phyloP scores from a whole-genome alignment of 2,329 filamentous ascomycete species.

The Thielaviopsis ethacetica region DNA sequence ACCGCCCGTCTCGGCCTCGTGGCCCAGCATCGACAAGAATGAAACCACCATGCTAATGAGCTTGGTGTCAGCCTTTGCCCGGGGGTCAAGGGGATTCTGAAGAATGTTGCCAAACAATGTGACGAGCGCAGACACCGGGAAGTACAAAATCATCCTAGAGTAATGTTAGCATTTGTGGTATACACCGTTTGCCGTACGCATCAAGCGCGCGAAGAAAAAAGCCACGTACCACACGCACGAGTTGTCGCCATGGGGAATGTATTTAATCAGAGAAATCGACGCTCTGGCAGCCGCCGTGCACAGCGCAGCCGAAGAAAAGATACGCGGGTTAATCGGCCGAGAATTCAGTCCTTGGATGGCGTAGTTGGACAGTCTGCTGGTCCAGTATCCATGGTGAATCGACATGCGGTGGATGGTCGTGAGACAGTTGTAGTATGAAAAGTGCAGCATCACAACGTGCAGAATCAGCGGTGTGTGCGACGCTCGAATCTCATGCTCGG shows the following conservation, averaged over 20 bases:
- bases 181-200: background rate
- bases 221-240: slow-evolving; percentile 74
- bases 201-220: background rate
- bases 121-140: slow-evolving; percentile 85
- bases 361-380: slow-evolving; percentile 81
- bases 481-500: slow-evolving; percentile 88
- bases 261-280: slow-evolving; percentile 86
- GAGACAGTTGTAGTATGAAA: slow-evolving; percentile 93
- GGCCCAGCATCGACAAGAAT: slow-evolving; percentile 77
- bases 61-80: slow-evolving; percentile 74
- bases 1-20: slow-evolving; percentile 76
- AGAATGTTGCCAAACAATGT: slow-evolving; percentile 93
- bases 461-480: slow-evolving; percentile 86
- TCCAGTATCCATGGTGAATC: slow-evolving; percentile 96
- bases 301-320: slow-evolving; percentile 84
- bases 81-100: slow-evolving; percentile 81
- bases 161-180: background rate
- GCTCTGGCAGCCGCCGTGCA: slow-evolving; percentile 87
- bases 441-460: slow-evolving; percentile 86
- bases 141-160: slow-evolving; percentile 74
- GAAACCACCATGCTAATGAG: slow-evolving; percentile 87
- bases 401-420: slow-evolving; percentile 98
- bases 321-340: slow-evolving; percentile 74
- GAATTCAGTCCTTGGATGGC: slow-evolving; percentile 90
- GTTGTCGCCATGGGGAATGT: slow-evolving; percentile 89